Evolutionary conservation across 2,329 filamentous ascomycete species (phyloP).

Genomic region (Botrytis hyacinthi): DNA sequence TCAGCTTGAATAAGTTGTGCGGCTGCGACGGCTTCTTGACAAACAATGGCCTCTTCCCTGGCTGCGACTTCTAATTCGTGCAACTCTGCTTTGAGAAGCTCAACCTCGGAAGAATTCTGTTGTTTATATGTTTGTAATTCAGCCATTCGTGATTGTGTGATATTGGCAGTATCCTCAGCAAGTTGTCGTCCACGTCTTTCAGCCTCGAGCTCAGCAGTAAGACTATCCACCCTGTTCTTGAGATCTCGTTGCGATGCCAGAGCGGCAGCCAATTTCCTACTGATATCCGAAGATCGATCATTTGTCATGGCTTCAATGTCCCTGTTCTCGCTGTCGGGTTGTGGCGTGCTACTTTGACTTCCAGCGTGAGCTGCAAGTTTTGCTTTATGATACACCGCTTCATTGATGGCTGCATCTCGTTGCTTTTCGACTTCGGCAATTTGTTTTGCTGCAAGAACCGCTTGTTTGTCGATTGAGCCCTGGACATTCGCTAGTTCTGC

Average conservation of each 20-base stretch:
- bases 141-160: constrained; percentile 76
- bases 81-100: constrained; percentile 80
- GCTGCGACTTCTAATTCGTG: constrained; percentile 75
- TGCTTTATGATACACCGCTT: constrained; percentile 92
- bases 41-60: constrained; percentile 76
- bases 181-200: constrained; percentile 79
- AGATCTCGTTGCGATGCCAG: constrained; percentile 77
- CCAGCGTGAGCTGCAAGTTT: constrained; percentile 78
- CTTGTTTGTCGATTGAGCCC: constrained; percentile 83
- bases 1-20: constrained; percentile 79
- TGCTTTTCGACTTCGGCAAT: constrained; percentile 95
- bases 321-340: constrained; percentile 55
- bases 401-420: constrained; percentile 87
- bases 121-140: constrained; percentile 85
- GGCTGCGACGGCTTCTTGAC: constrained; percentile 72
- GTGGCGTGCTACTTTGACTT: constrained; percentile 61
- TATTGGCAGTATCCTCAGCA: constrained; percentile 82
- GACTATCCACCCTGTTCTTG: constrained; percentile 69
- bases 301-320: constrained; percentile 57
- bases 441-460: constrained; percentile 77
- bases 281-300: constrained; percentile 71
- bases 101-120: constrained; percentile 78
- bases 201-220: constrained; percentile 69
- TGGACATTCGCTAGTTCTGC: constrained; percentile 88
- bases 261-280: constrained; percentile 77